Base-by-base conservation (phyloP, 148 eudicot genomes). In the Chenopodium quinoa region DNA sequence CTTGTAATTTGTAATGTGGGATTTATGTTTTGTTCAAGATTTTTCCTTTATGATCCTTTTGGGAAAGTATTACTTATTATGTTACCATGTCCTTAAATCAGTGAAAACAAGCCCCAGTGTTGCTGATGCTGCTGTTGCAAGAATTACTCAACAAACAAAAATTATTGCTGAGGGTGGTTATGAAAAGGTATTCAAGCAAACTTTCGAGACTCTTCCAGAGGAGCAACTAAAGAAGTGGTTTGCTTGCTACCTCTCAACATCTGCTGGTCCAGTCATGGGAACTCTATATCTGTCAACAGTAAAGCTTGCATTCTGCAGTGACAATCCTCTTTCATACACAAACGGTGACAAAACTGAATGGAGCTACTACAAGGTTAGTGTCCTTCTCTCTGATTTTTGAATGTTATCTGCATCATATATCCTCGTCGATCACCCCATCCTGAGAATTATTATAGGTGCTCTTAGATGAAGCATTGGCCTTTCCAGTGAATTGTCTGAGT, bases 261-360 rank as follows among this genome's bases (percentile, higher is more conserved):
- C 97, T 37, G 94, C 97, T n/a, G 98, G 98, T 70, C 98, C 98
- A 32, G 93, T 94, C 76, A 88, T 90, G 90, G 98, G 98, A 82
- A 84, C 85, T 80, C 58, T 93, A 37, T 94, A 94, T 77, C 54
- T 90, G 80, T 93, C 98, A 73, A 88, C 93, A 8, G 90, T 87
- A 56, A 94, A 94, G 84, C 87, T 94, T 73, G 98, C 92, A 52
- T 94, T 94, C 88, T 90, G 91, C 82, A 94, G 98, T 52, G 98
- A 94, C 86, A 90, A 84, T 87, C 97, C 98, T 77, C 92, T 94
- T 79, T 93, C 98, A 31, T 94, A 90, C 76, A 86, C 87, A 84
- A 90, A 73, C 76, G 91, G 88, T 79, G 95, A 90, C 19, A 66
- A 89, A 83, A 91, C 90, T 72, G 91, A 88, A 60, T 89, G 91